These are phyloP conservation scores for Myxozyma neotropica DNA, from an alignment of 805 yeast genomes.

Conservation along the genomic window DNA sequence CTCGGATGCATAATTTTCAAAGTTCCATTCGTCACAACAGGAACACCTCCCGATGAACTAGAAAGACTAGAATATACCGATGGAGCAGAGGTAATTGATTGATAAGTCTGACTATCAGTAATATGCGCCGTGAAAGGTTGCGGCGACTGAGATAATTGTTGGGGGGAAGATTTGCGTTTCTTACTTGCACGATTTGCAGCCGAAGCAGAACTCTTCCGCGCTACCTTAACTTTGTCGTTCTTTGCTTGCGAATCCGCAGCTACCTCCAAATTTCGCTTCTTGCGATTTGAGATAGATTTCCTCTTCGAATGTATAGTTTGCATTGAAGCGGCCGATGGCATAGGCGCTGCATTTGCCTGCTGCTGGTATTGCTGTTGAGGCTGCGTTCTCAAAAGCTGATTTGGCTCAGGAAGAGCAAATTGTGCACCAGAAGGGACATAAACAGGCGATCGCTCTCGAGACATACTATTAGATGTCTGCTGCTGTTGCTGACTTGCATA, in stretches of 20 bases:
- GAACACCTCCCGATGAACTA: no score
- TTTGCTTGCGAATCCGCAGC: background rate
- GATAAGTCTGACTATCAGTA: no score
- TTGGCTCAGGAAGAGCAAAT: background rate
- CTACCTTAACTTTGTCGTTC: background rate
- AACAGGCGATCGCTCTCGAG: background rate
- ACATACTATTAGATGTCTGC: background rate
- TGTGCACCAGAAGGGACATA: slow-evolving; percentile 3
- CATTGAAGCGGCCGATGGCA: background rate
- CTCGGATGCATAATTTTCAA: no score
- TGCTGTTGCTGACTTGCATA: background rate
- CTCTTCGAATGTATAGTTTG: no score
- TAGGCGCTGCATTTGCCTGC: background rate
- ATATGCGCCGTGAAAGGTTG: no score
- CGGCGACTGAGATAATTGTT: no score
- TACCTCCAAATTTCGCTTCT: background rate
- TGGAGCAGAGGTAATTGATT: no score
- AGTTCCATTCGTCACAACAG: no score
- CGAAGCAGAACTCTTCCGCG: background rate
- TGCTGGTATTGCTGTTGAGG: no score
- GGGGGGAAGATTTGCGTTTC: background rate
- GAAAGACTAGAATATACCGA: no score
- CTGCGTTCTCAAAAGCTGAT: background rate
- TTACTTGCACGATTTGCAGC: background rate
- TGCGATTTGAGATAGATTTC: background rate